These are phyloP conservation scores for Apiospora phragmitis DNA, from an alignment of 2,329 filamentous ascomycete genomes.

Conservation along the genomic window DNA sequence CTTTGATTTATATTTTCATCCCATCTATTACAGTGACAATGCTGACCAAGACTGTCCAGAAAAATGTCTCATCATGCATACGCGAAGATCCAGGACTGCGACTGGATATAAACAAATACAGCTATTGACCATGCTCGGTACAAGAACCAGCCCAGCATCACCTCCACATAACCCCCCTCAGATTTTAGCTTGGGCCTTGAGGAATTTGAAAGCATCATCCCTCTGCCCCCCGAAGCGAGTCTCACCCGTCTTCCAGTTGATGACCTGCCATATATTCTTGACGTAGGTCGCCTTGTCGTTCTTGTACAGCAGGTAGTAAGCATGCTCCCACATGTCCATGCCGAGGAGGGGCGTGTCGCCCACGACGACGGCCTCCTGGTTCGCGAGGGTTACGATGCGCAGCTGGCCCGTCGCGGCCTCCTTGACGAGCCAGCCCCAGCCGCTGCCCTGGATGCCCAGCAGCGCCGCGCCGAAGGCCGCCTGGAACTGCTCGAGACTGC, in stretches of 20 bases:
- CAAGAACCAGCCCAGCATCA: background rate
- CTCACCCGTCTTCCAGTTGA: slow-evolving; percentile 76
- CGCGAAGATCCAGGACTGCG: background rate
- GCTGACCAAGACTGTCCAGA: too few species aligned
- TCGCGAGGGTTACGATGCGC: slow-evolving; percentile 77
- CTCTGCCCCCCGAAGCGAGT: slow-evolving; percentile 49
- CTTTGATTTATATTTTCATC: too few species aligned
- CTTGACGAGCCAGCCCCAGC: slow-evolving; percentile 85
- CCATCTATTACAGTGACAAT: too few species aligned
- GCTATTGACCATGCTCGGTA: background rate
- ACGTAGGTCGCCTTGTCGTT: slow-evolving; percentile 77
- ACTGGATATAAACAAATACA: background rate
- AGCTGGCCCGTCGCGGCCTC: slow-evolving; percentile 60
- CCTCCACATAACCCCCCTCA: background rate
- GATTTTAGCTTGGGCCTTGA: slow-evolving; percentile 22
- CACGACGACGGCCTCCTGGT: slow-evolving; percentile 73
- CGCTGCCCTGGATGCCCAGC: slow-evolving; percentile 76
- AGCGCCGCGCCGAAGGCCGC: slow-evolving; percentile 65
- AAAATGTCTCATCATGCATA: background rate
- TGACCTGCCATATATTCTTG: slow-evolving; percentile 74
- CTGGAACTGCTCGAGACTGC: slow-evolving; percentile 65
- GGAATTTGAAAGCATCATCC: slow-evolving; percentile 31
- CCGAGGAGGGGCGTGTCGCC: slow-evolving; percentile 70
- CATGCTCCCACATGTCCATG: slow-evolving; percentile 93
- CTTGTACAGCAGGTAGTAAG: slow-evolving; percentile 83